A percentile compares a stretch with the other conserved stretches of the same genome.
These are phyloP conservation scores for Cladosporium halotolerans DNA, from an alignment of 2,329 filamentous ascomycete genomes.

Conservation along the genomic window DNA sequence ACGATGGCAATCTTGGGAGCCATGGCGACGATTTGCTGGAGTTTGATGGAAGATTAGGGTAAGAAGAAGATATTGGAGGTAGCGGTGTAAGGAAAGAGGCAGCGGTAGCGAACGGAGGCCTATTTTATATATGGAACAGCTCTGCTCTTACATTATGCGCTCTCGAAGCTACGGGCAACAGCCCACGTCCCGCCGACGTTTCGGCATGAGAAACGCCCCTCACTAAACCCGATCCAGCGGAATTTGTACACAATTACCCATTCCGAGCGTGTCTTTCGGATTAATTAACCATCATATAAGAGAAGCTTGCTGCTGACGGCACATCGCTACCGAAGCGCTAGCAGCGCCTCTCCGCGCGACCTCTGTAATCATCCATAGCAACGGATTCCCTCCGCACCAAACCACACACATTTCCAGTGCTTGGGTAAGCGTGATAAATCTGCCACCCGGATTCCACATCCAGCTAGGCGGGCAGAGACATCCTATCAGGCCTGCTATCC, in stretches of 20 bases:
- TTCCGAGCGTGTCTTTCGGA: background rate
- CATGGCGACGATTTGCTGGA: slow-evolving; percentile 48
- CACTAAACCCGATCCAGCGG: background rate
- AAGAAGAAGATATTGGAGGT: too few species aligned
- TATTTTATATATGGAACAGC: background rate
- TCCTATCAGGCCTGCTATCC: too few species aligned
- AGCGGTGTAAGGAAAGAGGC: too few species aligned
- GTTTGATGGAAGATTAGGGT: too few species aligned
- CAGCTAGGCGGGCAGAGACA: too few species aligned
- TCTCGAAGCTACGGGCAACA: too few species aligned
- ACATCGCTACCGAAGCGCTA: background rate
- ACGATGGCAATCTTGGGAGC: slow-evolving; percentile 89
- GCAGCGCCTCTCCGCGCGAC: background rate
- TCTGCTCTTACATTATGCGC: too few species aligned
- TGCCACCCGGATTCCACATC: background rate
- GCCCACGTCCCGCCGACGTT: too few species aligned
- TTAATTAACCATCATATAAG: background rate
- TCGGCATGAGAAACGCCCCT: background rate
- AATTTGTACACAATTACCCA: background rate
- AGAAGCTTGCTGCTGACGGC: background rate
- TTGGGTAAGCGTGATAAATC: slow-evolving; percentile 11
- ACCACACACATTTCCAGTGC: slow-evolving; percentile 3
- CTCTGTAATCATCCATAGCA: slow-evolving; percentile 5
- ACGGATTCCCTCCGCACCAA: background rate
- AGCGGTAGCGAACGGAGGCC: background rate